A percentile compares a stretch with the other conserved stretches of the same genome.
Evolutionary conservation across 2,329 filamentous ascomycete species (phyloP).

Genomic region (Penicillium sp.): DNA sequence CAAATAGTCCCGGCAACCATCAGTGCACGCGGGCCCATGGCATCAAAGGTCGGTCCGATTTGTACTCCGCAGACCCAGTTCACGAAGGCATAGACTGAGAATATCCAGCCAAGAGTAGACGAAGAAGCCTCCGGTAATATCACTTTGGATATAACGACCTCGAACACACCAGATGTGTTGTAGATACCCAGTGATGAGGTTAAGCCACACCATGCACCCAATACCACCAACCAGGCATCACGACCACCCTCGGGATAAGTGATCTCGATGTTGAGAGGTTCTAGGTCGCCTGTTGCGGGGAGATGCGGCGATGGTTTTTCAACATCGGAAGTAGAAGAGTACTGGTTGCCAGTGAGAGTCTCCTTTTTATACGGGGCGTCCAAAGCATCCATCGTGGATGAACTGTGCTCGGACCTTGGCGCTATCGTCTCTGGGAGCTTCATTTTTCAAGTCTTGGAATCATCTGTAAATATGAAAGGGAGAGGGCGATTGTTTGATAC

Average conservation of each 20-base stretch:
- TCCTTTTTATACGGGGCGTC: not conserved
- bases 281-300: not conserved
- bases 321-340: not conserved
- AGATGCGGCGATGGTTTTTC: not conserved
- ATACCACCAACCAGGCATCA: constrained; percentile 18
- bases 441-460: not conserved
- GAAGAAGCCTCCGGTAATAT: constrained; percentile 14
- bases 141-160: constrained; percentile 16
- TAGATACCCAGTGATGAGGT: constrained; percentile 1
- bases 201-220: constrained; percentile 34
- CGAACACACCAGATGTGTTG: constrained; percentile 22
- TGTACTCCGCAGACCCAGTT: not conserved
- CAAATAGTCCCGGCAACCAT: not conserved
- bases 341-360: not conserved
- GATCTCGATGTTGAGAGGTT: not conserved
- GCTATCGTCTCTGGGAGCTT: not conserved
- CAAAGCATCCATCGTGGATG: too few relatives aligned
- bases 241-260: not conserved
- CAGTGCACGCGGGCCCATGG: not conserved
- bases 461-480: not conserved
- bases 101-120: not conserved
- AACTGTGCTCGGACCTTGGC: not conserved
- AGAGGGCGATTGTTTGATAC: not conserved
- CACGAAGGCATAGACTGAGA: not conserved
- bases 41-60: not conserved